Evolutionary conservation across 2,329 filamentous ascomycete genomes (phyloP).

Genomic region (Venturia effusa): DNA sequence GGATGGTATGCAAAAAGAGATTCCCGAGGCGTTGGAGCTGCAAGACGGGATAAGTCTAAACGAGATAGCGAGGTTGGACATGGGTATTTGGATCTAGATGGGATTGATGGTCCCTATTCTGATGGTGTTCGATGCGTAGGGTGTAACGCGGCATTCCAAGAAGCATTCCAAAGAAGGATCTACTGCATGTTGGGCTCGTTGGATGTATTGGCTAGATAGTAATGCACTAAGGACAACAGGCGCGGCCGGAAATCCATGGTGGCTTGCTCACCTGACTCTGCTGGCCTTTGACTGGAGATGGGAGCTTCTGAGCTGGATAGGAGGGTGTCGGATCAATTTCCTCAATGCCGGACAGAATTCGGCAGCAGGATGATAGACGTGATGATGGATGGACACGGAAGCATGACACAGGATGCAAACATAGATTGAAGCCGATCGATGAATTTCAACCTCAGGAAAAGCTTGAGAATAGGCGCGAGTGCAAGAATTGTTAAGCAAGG

Average conservation of each 20-base stretch:
- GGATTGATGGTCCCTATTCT: neutral
- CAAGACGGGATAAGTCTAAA: neutral
- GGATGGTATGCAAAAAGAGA: neutral
- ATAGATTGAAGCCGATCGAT: no score
- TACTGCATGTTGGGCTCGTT: neutral
- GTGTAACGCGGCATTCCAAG: neutral
- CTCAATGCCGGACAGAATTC: neutral
- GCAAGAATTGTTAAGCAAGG: no score
- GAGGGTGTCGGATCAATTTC: neutral
- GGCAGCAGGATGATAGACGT: neutral
- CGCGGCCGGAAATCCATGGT: neutral
- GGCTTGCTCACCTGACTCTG: neutral
- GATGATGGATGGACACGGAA: neutral
- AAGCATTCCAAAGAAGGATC: neutral
- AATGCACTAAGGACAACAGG: neutral
- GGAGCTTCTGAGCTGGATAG: neutral
- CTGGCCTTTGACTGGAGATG: neutral
- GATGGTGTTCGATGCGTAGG: neutral
- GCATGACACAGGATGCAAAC: neutral
- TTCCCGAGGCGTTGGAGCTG: neutral
- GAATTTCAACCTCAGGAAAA: no score
- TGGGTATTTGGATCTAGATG: neutral
- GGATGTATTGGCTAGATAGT: neutral
- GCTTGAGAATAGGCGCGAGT: no score
- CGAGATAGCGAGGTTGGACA: neutral